Conservation (phyloP, 768 basidiomycete species). For the Gymnopilus junonius region DNA sequence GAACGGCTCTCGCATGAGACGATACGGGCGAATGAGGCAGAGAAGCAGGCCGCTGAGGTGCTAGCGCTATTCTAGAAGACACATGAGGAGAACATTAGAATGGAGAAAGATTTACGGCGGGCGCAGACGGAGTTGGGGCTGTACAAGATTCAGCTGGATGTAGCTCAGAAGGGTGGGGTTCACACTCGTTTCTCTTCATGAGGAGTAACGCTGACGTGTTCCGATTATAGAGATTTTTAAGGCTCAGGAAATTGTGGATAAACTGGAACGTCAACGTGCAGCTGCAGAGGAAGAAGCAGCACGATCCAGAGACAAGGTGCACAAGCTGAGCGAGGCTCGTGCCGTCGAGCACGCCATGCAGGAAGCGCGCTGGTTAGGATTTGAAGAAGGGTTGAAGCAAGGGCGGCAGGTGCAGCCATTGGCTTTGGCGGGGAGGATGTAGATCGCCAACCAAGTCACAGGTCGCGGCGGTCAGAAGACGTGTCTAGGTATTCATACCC, state of each 20-base stretch:
- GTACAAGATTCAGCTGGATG: constrained; percentile 61
- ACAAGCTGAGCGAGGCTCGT: constrained; percentile 49
- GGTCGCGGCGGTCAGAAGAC: constrained; percentile 1
- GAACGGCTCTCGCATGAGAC: constrained; percentile 38
- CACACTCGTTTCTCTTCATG: background rate
- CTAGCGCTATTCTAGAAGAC: constrained; percentile 36
- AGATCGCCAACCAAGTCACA: background rate
- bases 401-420: constrained; percentile 22
- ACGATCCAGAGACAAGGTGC: constrained; percentile 47
- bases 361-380: constrained; percentile 56
- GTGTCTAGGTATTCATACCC: constrained; percentile 12
- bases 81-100: constrained; percentile 31
- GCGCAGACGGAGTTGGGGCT: constrained; percentile 53
- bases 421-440: constrained; percentile 10
- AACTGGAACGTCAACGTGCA: constrained; percentile 50
- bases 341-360: constrained; percentile 55
- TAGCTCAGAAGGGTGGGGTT: constrained; percentile 56
- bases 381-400: constrained; percentile 48
- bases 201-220: background rate
- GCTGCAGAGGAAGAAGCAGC: constrained; percentile 53
- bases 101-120: constrained; percentile 35
- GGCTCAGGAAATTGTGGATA: constrained; percentile 55
- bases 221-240: constrained; percentile 47
- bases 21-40: constrained; percentile 42
- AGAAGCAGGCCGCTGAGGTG: constrained; percentile 35